Conservation (phyloP, 2,329 filamentous ascomycete species). For the Sclerotinia borealis region DNA sequence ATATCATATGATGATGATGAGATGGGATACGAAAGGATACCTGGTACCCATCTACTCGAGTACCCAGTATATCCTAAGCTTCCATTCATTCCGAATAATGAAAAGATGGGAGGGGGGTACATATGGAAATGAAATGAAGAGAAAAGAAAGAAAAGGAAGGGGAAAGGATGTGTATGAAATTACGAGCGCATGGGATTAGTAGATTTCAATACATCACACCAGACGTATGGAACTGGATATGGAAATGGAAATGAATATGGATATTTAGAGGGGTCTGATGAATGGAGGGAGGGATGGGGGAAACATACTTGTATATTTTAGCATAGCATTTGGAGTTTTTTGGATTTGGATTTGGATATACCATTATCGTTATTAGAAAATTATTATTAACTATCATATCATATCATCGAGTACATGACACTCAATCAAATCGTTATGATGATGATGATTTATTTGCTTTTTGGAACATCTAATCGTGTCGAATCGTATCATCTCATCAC, state of each 20-base stretch:
- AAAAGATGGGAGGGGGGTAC: too few species aligned
- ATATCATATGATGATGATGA: background rate
- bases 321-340: conserved; percentile 2
- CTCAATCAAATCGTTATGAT: too few species aligned
- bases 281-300: background rate
- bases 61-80: too few species aligned
- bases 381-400: background rate
- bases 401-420: background rate
- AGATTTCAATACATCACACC: too few species aligned
- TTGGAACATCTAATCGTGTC: too few species aligned
- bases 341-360: background rate
- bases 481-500: background rate
- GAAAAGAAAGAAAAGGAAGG: background rate
- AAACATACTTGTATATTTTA: background rate
- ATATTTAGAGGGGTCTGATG: too few species aligned
- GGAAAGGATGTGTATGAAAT: background rate
- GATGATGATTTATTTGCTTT: too few species aligned
- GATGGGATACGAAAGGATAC: background rate
- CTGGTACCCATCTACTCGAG: too few species aligned
- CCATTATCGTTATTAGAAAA: background rate
- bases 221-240: background rate
- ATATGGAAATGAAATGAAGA: background rate
- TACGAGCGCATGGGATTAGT: background rate
- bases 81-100: too few species aligned
- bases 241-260: too few species aligned